Conservation (phyloP, 805 yeast genomes). For the Kodamaea fukazawae region DNA sequence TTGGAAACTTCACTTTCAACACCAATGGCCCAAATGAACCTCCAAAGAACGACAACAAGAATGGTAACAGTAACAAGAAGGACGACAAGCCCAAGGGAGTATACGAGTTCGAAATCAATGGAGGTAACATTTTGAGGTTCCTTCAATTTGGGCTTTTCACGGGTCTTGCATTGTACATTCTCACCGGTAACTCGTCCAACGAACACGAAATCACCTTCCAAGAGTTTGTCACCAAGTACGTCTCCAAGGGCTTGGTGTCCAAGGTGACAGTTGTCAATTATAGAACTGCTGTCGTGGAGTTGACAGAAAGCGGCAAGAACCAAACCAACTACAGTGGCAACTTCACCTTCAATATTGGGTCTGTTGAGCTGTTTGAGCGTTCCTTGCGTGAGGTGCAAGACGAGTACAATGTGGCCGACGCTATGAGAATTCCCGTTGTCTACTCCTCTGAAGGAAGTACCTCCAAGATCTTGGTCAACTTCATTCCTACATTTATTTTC, state of each 20-base stretch:
- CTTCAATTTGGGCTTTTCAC: constrained; percentile 33
- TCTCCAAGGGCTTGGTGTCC: constrained; percentile 76
- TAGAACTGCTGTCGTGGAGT: constrained; percentile 65
- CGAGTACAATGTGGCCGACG: constrained; percentile 57
- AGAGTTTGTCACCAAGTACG: constrained; percentile 73
- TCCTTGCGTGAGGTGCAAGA: constrained; percentile 74
- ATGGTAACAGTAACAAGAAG: constrained; percentile 15
- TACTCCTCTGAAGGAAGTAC: constrained; percentile 72
- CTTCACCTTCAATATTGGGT: constrained; percentile 74
- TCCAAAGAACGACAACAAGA: constrained; percentile 4
- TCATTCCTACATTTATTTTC: constrained; percentile 84
- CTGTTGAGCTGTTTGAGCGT: constrained; percentile 83
- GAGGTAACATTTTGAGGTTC: constrained; percentile 17
- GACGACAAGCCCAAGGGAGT: constrained; percentile 1
- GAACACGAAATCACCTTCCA: constrained; percentile 77
- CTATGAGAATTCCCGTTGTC: constrained; percentile 74
- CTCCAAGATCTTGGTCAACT: constrained; percentile 61
- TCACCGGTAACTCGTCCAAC: constrained; percentile 15
- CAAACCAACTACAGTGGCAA: constrained; percentile 35
- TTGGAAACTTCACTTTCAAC: constrained; percentile 11
- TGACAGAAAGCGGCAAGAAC: constrained; percentile 59
- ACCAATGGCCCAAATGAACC: constrained; percentile 8
- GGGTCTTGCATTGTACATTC: constrained; percentile 25
- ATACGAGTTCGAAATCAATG: constrained; percentile 6
- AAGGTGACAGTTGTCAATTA: constrained; percentile 76